Percentiles rank a stretch among this genome's conserved stretches.
Evolutionary conservation across 2,329 filamentous ascomycete genomes (phyloP).

Genomic region (Chaetomiaceae sp.): DNA sequence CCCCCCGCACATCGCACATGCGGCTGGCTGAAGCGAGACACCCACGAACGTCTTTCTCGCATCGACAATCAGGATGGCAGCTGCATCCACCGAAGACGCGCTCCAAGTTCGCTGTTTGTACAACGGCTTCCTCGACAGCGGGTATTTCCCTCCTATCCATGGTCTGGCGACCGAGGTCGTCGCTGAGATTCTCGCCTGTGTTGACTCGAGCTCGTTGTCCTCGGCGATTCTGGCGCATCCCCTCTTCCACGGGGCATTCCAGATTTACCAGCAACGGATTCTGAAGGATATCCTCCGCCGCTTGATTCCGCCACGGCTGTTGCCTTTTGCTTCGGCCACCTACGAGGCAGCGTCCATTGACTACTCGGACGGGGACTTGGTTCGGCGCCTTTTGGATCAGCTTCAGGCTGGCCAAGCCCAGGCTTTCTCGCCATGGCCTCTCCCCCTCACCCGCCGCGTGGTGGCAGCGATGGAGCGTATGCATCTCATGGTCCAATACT

Average conservation of each 20-base stretch:
- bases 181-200: not conserved
- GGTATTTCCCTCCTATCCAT: not conserved
- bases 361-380: not conserved
- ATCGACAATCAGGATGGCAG: too few species aligned
- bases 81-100: too few species aligned
- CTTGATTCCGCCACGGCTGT: not conserved
- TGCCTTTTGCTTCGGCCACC: not conserved
- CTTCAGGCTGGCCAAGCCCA: not conserved
- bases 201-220: not conserved
- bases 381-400: not conserved
- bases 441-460: not conserved
- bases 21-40: too few species aligned
- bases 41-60: too few species aligned
- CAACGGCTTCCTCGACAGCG: too few species aligned
- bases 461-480: not conserved
- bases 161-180: not conserved
- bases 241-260: not conserved
- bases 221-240: not conserved
- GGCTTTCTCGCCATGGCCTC: not conserved
- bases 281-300: not conserved
- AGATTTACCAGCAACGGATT: not conserved
- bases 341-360: not conserved
- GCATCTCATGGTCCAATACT: not conserved
- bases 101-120: too few species aligned
- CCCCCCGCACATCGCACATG: too few species aligned